Percentiles rank a stretch among this genome's conserved stretches.
Conservation (phyloP, 805 yeast species). For the Nakazawaea peltata region DNA sequence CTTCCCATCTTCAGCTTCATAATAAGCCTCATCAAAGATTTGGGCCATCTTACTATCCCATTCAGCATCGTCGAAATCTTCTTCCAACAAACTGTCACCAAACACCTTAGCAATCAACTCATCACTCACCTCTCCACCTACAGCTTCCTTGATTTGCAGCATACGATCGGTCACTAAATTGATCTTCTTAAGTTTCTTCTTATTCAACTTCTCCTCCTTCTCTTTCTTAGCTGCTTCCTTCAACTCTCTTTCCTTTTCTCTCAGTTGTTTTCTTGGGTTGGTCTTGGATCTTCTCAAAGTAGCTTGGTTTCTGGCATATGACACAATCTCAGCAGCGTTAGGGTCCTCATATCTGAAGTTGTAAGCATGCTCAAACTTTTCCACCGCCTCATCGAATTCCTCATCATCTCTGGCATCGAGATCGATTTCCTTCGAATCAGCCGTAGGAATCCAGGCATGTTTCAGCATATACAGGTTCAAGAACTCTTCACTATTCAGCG, state of each 20-base stretch:
- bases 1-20: slow-evolving; percentile 41
- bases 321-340: slow-evolving; percentile 79
- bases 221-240: slow-evolving; percentile 43
- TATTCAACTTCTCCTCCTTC: slow-evolving; percentile 52
- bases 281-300: slow-evolving; percentile 78
- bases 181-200: slow-evolving; percentile 69
- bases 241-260: slow-evolving; percentile 60
- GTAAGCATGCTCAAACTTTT: slow-evolving; percentile 83
- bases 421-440: slow-evolving; percentile 45
- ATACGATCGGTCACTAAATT: slow-evolving; percentile 71
- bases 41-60: slow-evolving; percentile 87
- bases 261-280: slow-evolving; percentile 69
- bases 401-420: slow-evolving; percentile 63
- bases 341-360: slow-evolving; percentile 95
- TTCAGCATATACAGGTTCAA: slow-evolving; percentile 62
- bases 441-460: slow-evolving; percentile 86
- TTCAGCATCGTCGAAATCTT: slow-evolving; percentile 82
- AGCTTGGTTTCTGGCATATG: slow-evolving; percentile 92
- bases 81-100: slow-evolving; percentile 70
- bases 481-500: slow-evolving; percentile 56
- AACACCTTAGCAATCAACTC: slow-evolving; percentile 55
- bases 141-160: slow-evolving; percentile 54
- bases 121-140: slow-evolving; percentile 56
- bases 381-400: slow-evolving; percentile 88
- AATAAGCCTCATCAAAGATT: slow-evolving; percentile 79